A percentile compares a stretch with the other conserved stretches of the same genome.
Evolutionary conservation across 2,329 filamentous ascomycete species (phyloP).

Genomic region (Metarhizium album): DNA sequence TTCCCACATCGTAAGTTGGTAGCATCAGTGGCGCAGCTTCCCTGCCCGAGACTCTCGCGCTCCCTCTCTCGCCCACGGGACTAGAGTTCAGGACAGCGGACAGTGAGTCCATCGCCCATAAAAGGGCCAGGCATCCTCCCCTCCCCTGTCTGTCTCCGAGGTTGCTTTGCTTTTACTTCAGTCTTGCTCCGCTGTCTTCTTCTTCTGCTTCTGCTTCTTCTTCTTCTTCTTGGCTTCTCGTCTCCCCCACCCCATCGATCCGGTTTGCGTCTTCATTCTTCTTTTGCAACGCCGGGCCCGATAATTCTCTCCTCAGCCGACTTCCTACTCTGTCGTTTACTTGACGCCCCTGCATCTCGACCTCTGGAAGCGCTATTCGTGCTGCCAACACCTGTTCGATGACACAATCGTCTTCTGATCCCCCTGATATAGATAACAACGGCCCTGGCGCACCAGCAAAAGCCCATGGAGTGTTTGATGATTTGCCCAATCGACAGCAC

Average conservation of each 20-base stretch:
- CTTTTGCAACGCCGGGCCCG: neutral
- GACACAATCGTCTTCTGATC: constrained; percentile 47
- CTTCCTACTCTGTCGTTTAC: neutral
- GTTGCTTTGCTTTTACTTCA: too few species aligned
- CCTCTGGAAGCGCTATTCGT: constrained; percentile 4
- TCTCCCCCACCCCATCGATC: neutral
- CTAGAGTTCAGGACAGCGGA: too few species aligned
- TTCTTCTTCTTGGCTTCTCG: neutral
- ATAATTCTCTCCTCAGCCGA: neutral
- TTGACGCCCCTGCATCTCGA: neutral
- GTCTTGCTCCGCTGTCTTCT: too few species aligned
- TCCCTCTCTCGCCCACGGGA: too few species aligned
- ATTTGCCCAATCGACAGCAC: constrained; percentile 23
- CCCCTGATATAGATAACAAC: constrained; percentile 44
- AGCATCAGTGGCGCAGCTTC: neutral
- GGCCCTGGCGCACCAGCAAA: constrained; percentile 43
- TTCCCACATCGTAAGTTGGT: neutral
- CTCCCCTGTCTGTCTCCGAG: neutral
- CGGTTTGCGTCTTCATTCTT: neutral
- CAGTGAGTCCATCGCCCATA: constrained; percentile 4
- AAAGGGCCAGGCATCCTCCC: constrained; percentile 1
- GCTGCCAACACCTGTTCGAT: constrained; percentile 38
- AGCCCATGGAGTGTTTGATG: constrained; percentile 40
- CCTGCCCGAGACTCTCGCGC: neutral
- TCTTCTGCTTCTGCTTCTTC: too few species aligned